Evolutionary conservation across 331 rosid genomes (phyloP).

Genomic region (Saraca asoca): DNA sequence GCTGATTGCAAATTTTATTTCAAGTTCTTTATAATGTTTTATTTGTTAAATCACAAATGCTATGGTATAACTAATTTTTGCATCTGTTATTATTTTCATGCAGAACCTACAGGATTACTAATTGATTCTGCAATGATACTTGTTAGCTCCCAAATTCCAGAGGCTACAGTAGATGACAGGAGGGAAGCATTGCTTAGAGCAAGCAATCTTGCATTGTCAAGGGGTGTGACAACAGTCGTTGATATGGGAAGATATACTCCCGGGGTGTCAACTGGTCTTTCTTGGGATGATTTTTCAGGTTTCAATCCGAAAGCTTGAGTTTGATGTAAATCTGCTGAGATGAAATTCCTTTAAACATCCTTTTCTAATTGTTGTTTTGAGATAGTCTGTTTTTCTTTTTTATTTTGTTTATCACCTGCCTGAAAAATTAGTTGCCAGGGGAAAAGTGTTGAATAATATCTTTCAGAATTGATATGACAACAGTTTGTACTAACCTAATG

Average conservation of each 20-base stretch:
- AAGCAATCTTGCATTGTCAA: constrained; percentile 57
- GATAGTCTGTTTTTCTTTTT: neutral
- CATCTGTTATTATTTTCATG: constrained; percentile 28
- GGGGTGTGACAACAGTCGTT: constrained; percentile 84
- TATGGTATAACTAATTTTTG: constrained; percentile 20
- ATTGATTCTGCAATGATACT: constrained; percentile 65
- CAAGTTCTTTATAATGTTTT: neutral
- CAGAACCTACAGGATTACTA: constrained; percentile 79
- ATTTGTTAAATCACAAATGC: neutral
- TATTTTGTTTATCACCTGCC: constrained; percentile 6
- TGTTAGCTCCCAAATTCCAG: constrained; percentile 53
- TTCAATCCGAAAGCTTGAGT: constrained; percentile 21
- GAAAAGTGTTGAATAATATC: constrained; percentile 1
- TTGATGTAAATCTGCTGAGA: constrained; percentile 13
- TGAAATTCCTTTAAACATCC: neutral
- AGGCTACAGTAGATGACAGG: constrained; percentile 59
- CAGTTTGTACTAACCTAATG: neutral
- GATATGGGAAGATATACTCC: constrained; percentile 81
- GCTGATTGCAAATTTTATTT: neutral
- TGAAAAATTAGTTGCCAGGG: neutral
- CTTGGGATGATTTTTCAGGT: constrained; percentile 92
- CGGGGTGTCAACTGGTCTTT: constrained; percentile 49
- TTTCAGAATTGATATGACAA: constrained; percentile 3
- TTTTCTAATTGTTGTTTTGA: neutral
- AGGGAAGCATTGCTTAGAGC: constrained; percentile 77